These are phyloP conservation scores for Suzukiozyma palmioleophila DNA, from an alignment of 1,139 yeast genomes.

Conservation along the genomic window DNA sequence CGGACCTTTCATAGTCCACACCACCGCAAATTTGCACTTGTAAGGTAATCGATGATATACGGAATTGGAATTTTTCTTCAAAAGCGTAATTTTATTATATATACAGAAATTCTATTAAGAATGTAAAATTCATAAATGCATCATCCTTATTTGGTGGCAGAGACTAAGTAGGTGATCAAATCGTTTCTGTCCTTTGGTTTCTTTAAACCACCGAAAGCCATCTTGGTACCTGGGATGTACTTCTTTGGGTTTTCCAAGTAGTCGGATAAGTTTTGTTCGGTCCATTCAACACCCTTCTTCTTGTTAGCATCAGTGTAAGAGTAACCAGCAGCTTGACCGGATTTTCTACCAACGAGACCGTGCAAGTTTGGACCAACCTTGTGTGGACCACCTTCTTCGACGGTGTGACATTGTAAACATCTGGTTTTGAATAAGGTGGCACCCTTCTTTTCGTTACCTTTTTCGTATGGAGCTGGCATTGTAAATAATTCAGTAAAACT, in stretches of 20 bases:
- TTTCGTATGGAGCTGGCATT: conserved; percentile 65
- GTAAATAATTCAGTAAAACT: conserved; percentile 2
- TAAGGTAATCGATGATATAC: too few relatives aligned
- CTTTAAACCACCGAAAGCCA: conserved; percentile 99
- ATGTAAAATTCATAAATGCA: conserved; percentile 1
- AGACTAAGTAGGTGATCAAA: conserved; percentile 81
- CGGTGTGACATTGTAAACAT: conserved; percentile 98
- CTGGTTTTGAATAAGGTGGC: conserved; percentile 97
- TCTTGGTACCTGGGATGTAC: conserved; percentile 99
- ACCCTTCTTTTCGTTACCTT: conserved; percentile 94
- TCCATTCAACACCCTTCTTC: conserved; percentile 89
- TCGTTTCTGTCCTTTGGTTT: conserved; percentile 99
- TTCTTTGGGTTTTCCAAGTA: conserved; percentile 99
- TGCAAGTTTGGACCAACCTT: conserved; percentile 98
- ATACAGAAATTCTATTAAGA: not conserved
- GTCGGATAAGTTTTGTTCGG: conserved; percentile 83
- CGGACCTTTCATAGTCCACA: too few relatives aligned
- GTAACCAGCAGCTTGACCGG: conserved; percentile 91
- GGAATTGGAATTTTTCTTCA: not conserved
- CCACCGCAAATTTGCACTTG: too few relatives aligned
- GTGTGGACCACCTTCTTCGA: conserved; percentile 93
- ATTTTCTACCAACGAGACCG: conserved; percentile 88
- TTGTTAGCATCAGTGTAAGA: conserved; percentile 98
- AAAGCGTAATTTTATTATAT: not conserved
- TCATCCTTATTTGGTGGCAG: conserved; percentile 61